Evolutionary conservation across 1,284 basidiomycete species (phyloP), one percentile per base, ranked within the genome.

Genomic region (Heterobasidion occidentale): DNA sequence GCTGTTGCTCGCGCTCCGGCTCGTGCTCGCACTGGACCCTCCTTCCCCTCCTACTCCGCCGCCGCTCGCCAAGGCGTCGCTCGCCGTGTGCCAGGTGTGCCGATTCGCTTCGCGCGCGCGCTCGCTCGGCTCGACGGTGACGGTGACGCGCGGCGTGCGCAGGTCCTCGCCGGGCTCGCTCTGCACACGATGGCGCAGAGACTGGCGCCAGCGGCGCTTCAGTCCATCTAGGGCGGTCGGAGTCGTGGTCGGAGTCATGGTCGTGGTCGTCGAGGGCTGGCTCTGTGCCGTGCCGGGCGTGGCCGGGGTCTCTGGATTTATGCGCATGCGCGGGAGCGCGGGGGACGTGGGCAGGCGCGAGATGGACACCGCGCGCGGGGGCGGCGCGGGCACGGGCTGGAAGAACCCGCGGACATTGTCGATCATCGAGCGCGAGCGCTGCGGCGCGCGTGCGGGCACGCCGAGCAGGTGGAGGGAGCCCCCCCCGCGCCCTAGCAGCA

Each of bases 361-460:
- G 61, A 70, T 58, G 2, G 63, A 59, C 50, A 63, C 56, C 45
- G 69, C 68, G 5, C 73, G 71, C 17, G 72, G 69, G 11, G 69
- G 55, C 6, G 73, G 58, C 2, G 65, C 19, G 33, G 56, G 46
- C 36, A 66, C 36, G 51, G 70, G 65, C 58, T 67, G 65, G 56
- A 79, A 78, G 57, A 75, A 67, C 46, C 70, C 72, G 48, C 71
- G 67, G 51, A 79, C 74, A 58, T 78, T 79, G 62, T 76, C 74
- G 52, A 79, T 71, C 70, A 80, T 72, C 19, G 78, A 80, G 20
- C 68, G 73, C 48, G 77, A 71, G 44, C 77, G 72, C 61, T 78
- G 77, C 12, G 77, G 77, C 15, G 62, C 58, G 57, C 59, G 64
- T 17, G 64, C 61, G n/a, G 58, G 57, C 14, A 61, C 65, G 47